Conservation (phyloP, 495 filamentous ascomycete species). For the Penicillium flavigenum region DNA sequence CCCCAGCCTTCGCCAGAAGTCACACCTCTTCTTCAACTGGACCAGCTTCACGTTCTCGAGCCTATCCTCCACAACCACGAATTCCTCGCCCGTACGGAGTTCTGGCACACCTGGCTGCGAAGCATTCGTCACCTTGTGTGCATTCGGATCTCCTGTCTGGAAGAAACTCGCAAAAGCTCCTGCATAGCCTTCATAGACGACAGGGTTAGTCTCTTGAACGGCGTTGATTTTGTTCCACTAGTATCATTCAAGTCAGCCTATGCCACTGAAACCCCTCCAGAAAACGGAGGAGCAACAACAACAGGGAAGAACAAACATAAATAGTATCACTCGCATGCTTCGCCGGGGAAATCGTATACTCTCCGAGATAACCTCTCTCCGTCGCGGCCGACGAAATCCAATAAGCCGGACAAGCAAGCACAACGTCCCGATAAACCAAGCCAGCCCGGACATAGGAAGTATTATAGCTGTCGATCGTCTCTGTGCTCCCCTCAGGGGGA, state of each 20-base stretch:
- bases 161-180: slow-evolving; percentile 62
- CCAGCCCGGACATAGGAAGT: slow-evolving; percentile 49
- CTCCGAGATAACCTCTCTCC: slow-evolving; percentile 50
- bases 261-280: not conserved
- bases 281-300: not conserved
- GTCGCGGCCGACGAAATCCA: slow-evolving; percentile 52
- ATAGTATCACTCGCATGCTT: slow-evolving; percentile 59
- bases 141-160: slow-evolving; percentile 58
- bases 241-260: slow-evolving; percentile 5
- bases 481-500: slow-evolving; percentile 41
- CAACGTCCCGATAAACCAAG: slow-evolving; percentile 55
- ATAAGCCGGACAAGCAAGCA: slow-evolving; percentile 60
- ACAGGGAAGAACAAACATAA: slow-evolving; percentile 41
- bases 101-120: slow-evolving; percentile 47
- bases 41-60: slow-evolving; percentile 40
- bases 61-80: slow-evolving; percentile 47
- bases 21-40: slow-evolving; percentile 49
- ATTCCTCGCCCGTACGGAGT: slow-evolving; percentile 44
- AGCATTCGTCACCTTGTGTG: slow-evolving; percentile 53
- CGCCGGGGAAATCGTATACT: slow-evolving; percentile 60
- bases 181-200: slow-evolving; percentile 57
- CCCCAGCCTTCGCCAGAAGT: slow-evolving; percentile 54
- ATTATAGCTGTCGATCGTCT: slow-evolving; percentile 47
- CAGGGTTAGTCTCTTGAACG: slow-evolving; percentile 50
- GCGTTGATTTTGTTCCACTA: slow-evolving; percentile 59